Evolutionary conservation across 164 flowering plant species (phyloP).

Genomic region (Magnolia kwangsiensis): DNA sequence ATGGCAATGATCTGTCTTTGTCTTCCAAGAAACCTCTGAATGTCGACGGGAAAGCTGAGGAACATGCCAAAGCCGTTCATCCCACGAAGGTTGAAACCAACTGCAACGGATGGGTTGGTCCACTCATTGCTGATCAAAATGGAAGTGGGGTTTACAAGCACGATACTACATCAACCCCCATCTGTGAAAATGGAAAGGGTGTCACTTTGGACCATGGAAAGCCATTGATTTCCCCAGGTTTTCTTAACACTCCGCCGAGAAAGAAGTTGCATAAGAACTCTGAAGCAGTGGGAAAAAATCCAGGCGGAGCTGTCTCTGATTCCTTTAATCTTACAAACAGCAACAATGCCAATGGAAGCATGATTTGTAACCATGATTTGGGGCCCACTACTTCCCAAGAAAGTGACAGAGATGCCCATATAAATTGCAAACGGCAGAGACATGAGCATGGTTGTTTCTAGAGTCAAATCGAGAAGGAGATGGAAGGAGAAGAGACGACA

Average conservation of each 20-base stretch:
- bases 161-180: not conserved
- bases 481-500: no score
- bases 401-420: not conserved
- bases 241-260: not conserved
- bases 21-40: not conserved
- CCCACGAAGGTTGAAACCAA: not conserved
- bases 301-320: not conserved
- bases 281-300: constrained; percentile 1
- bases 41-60: not conserved
- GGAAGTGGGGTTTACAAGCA: not conserved
- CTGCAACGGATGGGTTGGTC: not conserved
- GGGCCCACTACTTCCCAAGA: not conserved
- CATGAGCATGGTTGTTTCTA: not conserved
- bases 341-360: not conserved
- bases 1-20: no score
- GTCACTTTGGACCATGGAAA: no score
- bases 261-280: constrained; percentile 6
- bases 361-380: not conserved
- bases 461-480: no score
- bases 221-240: not conserved
- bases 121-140: not conserved
- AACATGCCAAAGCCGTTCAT: not conserved
- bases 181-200: not conserved
- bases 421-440: not conserved
- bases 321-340: not conserved